Base-by-base conservation (phyloP, 805 yeast species). In the Geotrichum ghanense region DNA sequence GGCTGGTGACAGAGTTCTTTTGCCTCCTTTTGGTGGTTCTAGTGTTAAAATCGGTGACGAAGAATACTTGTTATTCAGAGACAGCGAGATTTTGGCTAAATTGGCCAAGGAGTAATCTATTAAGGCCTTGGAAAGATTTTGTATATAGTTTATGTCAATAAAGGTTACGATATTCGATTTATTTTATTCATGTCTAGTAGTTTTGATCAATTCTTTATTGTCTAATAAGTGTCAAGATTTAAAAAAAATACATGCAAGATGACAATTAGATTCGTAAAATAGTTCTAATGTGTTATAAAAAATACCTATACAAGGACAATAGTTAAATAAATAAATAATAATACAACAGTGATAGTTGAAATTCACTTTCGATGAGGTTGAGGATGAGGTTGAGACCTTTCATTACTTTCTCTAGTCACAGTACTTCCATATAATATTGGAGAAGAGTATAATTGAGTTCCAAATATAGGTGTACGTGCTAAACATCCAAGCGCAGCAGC, bases 1-100 rank as follows among this genome's bases (percentile, higher is more conserved):
- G 62, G 79, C 84, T 42, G 98, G 98, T 59, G 98, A 92, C 72
- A 79, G 81, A 59, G 97, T 92, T 43, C 73, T 92, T 72, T 86
- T 92, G 62, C 97, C 97, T 54, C 78, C 83, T 50, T 90, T 83
- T 57, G 98, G 98, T 51, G 98, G 98, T 48, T 79, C 88, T 55
- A 70, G 86, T 53, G 76, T 92, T 67, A 88, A 84, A 71, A 77
- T 92, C 58, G 89, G 85, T 57, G 88, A 83, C 51, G 95, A 89
- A 58, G 72, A 69, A 53, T 69, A 50, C 58, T 48, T 84, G 57
- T 73, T 89, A 60, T 88, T 84, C 78, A 83, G 95, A 66, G 97
- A 92, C 70, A 72, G 84, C 60, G 98, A 90, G 70, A 85, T 90
- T 66, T 77, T 92, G 61, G 98, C 97, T 61, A 90, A 87, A 12